phyloP scores from a whole-genome alignment of 2,329 filamentous ascomycete species.

The Sporothrix schenckii region DNA sequence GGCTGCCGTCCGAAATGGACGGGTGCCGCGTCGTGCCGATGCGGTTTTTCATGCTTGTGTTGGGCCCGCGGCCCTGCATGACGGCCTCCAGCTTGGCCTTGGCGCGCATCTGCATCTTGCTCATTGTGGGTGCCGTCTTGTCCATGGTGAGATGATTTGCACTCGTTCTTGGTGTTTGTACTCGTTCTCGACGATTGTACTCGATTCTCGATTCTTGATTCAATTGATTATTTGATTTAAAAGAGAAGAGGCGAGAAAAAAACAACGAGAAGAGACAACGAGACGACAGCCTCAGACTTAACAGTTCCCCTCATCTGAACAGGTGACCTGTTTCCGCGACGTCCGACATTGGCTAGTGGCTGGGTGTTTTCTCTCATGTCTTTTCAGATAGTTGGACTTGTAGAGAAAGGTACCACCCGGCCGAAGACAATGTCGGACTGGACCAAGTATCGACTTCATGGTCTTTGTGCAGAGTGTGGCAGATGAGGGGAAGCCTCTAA shows the following conservation, averaged over 20 bases:
- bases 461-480: not conserved
- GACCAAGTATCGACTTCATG: not conserved
- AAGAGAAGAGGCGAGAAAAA: not conserved
- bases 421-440: not conserved
- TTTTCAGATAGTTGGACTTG: not conserved
- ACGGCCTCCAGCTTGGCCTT: slow-evolving; percentile 31
- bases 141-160: not conserved
- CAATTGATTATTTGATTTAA: not conserved
- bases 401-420: slow-evolving; percentile 7
- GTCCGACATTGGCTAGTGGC: not conserved
- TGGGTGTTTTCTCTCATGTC: not conserved
- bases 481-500: slow-evolving; percentile 3
- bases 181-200: not conserved
- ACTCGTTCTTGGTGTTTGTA: not conserved
- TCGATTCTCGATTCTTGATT: not conserved
- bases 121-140: not conserved
- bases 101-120: slow-evolving; percentile 21
- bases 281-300: not conserved
- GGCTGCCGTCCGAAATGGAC: slow-evolving; percentile 12
- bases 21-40: slow-evolving; percentile 27
- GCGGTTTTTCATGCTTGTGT: slow-evolving; percentile 23
- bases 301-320: slow-evolving; percentile 8
- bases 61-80: slow-evolving; percentile 18
- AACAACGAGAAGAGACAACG: not conserved
- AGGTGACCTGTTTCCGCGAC: slow-evolving; percentile 2